These are phyloP conservation scores for Ensete ventricosum DNA, from an alignment of 176 grass and related monocot genomes.

Conservation along the genomic window DNA sequence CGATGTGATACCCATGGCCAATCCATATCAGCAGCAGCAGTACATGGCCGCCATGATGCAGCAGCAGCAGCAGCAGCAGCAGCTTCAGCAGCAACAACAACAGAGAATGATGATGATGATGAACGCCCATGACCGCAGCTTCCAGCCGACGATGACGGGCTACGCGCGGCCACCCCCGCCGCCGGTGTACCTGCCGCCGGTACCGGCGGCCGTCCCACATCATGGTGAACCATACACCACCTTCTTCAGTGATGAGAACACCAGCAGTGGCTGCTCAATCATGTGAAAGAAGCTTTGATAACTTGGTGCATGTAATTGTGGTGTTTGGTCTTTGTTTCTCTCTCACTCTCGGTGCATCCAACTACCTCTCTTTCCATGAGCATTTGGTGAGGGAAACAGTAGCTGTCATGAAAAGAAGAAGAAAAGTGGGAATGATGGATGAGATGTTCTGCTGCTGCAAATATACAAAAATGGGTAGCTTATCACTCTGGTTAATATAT, in stretches of 20 bases:
- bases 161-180: neutral
- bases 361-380: neutral
- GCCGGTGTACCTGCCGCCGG: neutral
- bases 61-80: conserved; percentile 28
- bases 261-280: conserved; percentile 12
- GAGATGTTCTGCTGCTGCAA: no score
- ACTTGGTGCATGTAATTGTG: neutral
- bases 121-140: conserved; percentile 5
- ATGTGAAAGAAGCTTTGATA: neutral
- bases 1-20: neutral
- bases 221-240: conserved; percentile 1
- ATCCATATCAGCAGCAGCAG: conserved; percentile 16
- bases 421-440: no score
- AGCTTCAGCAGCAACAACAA: conserved; percentile 23
- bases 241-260: conserved; percentile 16
- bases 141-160: conserved; percentile 7
- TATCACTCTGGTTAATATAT: no score
- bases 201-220: neutral
- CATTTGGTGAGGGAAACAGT: no score
- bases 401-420: no score
- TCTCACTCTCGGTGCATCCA: neutral
- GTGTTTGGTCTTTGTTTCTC: neutral
- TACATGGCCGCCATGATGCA: conserved; percentile 31
- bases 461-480: no score
- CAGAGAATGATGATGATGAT: conserved; percentile 26